A percentile compares a stretch with the other conserved stretches of the same genome.
Conservation (phyloP, 257 asterid genomes). For the Solanum commersonii region DNA sequence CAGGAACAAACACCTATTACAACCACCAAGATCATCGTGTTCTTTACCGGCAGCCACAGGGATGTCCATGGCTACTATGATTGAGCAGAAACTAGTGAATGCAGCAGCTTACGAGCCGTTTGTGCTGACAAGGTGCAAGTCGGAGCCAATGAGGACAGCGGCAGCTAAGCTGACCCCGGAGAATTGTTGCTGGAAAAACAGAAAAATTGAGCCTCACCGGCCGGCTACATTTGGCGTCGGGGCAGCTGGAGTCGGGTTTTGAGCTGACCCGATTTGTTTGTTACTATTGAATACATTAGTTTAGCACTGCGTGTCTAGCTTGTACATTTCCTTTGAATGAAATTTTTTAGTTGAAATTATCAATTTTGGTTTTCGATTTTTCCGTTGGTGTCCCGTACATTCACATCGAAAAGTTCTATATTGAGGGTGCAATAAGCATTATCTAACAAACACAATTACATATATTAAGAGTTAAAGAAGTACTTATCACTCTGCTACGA, state of each 20-base stretch:
- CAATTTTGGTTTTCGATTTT: neutral
- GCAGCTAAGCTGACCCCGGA: conserved; percentile 80
- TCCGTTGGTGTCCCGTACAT: neutral
- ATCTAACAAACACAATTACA: neutral
- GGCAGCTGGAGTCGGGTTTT: conserved; percentile 75
- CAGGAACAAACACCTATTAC: neutral
- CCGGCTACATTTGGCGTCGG: conserved; percentile 52
- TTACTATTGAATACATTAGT: conserved; percentile 19
- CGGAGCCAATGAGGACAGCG: conserved; percentile 96
- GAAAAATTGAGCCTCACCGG: conserved; percentile 71
- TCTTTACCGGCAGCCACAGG: conserved; percentile 51
- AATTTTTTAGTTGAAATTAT: conserved; percentile 1
- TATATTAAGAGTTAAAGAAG: neutral
- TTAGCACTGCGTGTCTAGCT: conserved; percentile 7
- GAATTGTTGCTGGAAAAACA: conserved; percentile 69
- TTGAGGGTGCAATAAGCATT: neutral
- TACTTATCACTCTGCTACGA: neutral
- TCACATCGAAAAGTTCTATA: neutral
- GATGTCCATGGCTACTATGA: conserved; percentile 38
- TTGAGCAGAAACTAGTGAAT: conserved; percentile 72
- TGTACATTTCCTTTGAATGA: conserved; percentile 8
- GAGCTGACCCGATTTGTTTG: conserved; percentile 23
- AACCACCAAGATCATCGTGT: conserved; percentile 59
- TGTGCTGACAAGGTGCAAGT: conserved; percentile 79
- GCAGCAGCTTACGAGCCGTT: conserved; percentile 81